Conservation (phyloP, 306 rosid genomes). For the Carpinus viminea region DNA sequence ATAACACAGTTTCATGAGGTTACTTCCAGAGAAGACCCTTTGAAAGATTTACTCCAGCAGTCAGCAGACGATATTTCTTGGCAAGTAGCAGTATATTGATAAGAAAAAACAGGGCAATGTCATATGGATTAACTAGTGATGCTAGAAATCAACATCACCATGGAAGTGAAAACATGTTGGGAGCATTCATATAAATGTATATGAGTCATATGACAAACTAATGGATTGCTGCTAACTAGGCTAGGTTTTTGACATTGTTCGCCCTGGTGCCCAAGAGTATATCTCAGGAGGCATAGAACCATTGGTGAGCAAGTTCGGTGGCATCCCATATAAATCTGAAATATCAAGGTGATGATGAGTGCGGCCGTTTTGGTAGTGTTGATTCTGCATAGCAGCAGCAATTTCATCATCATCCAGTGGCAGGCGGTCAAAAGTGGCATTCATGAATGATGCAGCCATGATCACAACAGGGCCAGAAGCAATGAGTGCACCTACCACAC, state of each 20-base stretch:
- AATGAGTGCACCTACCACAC: conserved; percentile 69
- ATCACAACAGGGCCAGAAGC: conserved; percentile 80
- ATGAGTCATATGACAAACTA: neutral
- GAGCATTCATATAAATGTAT: neutral
- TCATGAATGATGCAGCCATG: conserved; percentile 90
- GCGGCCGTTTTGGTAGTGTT: conserved; percentile 63
- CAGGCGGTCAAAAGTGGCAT: conserved; percentile 74
- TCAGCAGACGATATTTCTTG: conserved; percentile 9
- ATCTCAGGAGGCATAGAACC: conserved; percentile 66
- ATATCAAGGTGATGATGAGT: conserved; percentile 62
- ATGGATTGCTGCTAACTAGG: conserved; percentile 19
- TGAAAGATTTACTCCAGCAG: neutral
- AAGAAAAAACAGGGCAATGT: neutral
- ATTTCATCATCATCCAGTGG: conserved; percentile 73
- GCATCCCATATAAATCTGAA: conserved; percentile 68
- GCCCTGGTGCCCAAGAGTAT: conserved; percentile 65
- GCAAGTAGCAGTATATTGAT: conserved; percentile 4
- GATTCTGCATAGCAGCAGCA: conserved; percentile 59
- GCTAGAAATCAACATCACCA: conserved; percentile 4
- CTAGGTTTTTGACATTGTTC: conserved; percentile 60
- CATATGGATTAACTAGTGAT: neutral
- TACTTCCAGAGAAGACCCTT: neutral
- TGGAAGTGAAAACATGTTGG: neutral
- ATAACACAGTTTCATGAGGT: neutral
- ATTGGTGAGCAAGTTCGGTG: conserved; percentile 65